Conservation (phyloP, 305 asterid species). For the Rubia balearica region DNA sequence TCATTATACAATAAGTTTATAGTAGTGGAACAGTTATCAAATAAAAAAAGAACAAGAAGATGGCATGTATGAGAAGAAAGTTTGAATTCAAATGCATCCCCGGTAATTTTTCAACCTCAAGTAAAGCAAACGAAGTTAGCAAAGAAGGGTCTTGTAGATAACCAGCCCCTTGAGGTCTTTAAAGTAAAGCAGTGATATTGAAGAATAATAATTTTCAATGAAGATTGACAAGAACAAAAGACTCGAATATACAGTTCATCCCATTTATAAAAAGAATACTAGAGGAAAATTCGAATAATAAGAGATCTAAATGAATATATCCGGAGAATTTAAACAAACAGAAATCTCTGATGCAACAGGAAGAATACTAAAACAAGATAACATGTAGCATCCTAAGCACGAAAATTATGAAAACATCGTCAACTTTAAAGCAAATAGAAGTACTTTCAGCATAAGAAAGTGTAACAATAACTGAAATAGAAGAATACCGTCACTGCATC, state of each 20-base stretch:
- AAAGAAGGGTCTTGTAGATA: not conserved
- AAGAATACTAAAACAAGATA: not conserved
- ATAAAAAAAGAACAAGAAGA: not conserved
- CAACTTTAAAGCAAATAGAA: not conserved
- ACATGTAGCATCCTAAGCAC: not conserved
- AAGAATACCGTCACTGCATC: slow-evolving; percentile 40
- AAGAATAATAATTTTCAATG: too few relatives aligned
- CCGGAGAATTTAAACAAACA: not conserved
- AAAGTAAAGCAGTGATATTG: too few relatives aligned
- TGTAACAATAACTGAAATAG: not conserved
- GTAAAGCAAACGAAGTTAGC: not conserved
- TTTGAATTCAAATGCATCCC: not conserved
- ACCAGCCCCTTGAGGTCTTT: too few relatives aligned
- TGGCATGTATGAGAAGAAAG: not conserved
- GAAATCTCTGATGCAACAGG: not conserved
- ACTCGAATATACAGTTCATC: not conserved
- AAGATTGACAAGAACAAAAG: not conserved
- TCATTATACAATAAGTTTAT: not conserved
- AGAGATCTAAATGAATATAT: not conserved
- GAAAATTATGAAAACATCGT: not conserved
- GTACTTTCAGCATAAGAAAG: not conserved
- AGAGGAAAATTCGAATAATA: not conserved
- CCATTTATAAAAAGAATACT: not conserved
- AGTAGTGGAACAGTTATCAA: not conserved
- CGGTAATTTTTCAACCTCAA: not conserved